Base-by-base conservation (phyloP, 73 alveolate genomes). In the Tetrahymena thermophila region DNA sequence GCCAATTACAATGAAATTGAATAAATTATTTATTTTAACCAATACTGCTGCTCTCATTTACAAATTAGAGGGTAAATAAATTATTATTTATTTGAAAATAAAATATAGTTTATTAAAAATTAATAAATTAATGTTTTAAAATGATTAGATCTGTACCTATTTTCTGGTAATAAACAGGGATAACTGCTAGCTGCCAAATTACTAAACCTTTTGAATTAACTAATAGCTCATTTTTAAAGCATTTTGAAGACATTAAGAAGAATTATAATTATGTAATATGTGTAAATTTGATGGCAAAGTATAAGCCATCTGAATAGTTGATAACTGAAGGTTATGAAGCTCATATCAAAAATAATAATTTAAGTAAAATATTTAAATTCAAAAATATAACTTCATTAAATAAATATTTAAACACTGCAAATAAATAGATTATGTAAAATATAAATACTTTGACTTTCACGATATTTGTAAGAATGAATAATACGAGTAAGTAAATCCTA, bases 1-100 rank as follows among this genome's bases (percentile, higher is more conserved):
- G 99, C 99, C 1, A 99, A 99, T 94, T 98, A 94, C 93, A 99
- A 97, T 0, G 99, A 98, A 95, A 97, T 99, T n/a, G 99, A 99
- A 95, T 99, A 98, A 95, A 96, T 98, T 21, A 42, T 99, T 14
- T 85, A 96, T 56, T 95, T 85, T 28, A 85, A 96, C n/a, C 84
- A 93, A 34, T 93, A 97, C 85, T 97, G 99, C n/a, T 97, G 98
- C 56, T 98, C 99, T 25, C 98, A 95, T 96, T 97, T 97, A 28
- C 98, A 99, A 96, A 98, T 98, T 5, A 97, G 99, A 96, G 99
- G 83, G 83, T 71, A 71, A 71, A 15, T n/a, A 44, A 44, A 40
- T 40, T 40, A 40, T 40, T 9, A 56, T 9, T 25, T 23, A 23
- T 9, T 56, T 56, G n/a, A n/a, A n/a, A n/a, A n/a, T n/a, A n/a